Percentiles rank a stretch among this genome's conserved stretches.
Evolutionary conservation across 2,329 filamentous ascomycete species (phyloP).

Genomic region (Talaromyces islandicus): DNA sequence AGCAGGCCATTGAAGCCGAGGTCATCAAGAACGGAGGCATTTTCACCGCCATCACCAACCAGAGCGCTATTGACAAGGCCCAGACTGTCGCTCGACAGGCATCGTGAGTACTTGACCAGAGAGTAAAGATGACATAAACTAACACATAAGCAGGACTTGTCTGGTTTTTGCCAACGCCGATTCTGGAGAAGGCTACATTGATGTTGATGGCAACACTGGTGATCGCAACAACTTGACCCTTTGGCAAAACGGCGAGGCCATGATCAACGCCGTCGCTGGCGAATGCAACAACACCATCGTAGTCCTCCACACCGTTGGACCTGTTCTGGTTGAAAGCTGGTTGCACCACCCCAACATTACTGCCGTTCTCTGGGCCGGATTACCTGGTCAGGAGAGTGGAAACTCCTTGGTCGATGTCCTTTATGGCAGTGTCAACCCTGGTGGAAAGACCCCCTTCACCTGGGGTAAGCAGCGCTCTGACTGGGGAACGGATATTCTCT

Average conservation of each 20-base stretch:
- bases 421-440: slow-evolving; percentile 61
- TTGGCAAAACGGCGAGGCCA: slow-evolving; percentile 73
- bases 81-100: slow-evolving; percentile 45
- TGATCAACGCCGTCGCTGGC: slow-evolving; percentile 75
- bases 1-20: slow-evolving; percentile 59
- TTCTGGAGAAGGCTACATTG: slow-evolving; percentile 81
- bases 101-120: slow-evolving; percentile 18
- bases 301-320: slow-evolving; percentile 78
- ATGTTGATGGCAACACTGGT: slow-evolving; percentile 73
- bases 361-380: slow-evolving; percentile 68
- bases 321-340: slow-evolving; percentile 66
- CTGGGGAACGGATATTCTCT: slow-evolving; percentile 54
- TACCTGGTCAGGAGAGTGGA: slow-evolving; percentile 70
- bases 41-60: slow-evolving; percentile 55
- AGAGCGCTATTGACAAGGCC: slow-evolving; percentile 50
- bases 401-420: slow-evolving; percentile 69
- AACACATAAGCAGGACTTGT: slow-evolving; percentile 33
- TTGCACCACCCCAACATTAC: slow-evolving; percentile 61
- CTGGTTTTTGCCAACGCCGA: slow-evolving; percentile 89
- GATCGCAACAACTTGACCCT: slow-evolving; percentile 90
- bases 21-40: slow-evolving; percentile 62
- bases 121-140: neutral
- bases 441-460: slow-evolving; percentile 58
- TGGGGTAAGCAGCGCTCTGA: slow-evolving; percentile 48
- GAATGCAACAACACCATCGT: slow-evolving; percentile 85